Evolutionary conservation across 176 grass and related monocot genomes (phyloP).

Genomic region (Avena eriantha): DNA sequence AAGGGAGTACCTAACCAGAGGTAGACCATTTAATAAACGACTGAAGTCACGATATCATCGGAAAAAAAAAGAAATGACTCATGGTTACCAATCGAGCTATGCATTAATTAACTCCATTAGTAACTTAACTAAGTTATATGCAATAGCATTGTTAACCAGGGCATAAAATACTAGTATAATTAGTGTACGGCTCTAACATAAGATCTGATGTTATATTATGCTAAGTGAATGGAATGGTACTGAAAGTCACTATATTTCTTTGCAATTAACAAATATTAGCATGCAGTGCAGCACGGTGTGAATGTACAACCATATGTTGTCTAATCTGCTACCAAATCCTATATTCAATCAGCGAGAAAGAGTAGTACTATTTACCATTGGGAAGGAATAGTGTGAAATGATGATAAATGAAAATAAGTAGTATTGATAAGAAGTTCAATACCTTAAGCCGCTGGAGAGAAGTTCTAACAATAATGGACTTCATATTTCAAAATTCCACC

Average conservation of each 20-base stretch:
- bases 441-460: constrained; percentile 58
- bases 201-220: background rate
- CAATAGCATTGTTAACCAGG: background rate
- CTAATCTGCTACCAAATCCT: constrained; percentile 19
- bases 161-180: background rate
- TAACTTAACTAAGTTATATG: background rate
- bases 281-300: background rate
- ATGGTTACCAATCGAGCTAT: background rate
- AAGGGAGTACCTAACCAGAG: background rate
- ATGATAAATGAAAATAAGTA: constrained; percentile 11
- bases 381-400: constrained; percentile 25
- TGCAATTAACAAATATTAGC: constrained; percentile 2
- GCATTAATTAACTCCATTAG: background rate
- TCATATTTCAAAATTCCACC: constrained; percentile 93
- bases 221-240: constrained; percentile 2
- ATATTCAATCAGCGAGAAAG: constrained; percentile 12
- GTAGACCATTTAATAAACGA: background rate
- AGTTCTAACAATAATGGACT: constrained; percentile 78
- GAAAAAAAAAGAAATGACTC: background rate
- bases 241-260: background rate
- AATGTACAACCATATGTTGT: constrained; percentile 12
- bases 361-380: constrained; percentile 1
- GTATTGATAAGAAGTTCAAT: constrained; percentile 17
- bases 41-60: background rate
- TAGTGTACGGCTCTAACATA: background rate